phyloP scores from a whole-genome alignment of 1,284 basidiomycete species.

The Inonotus obliquus region DNA sequence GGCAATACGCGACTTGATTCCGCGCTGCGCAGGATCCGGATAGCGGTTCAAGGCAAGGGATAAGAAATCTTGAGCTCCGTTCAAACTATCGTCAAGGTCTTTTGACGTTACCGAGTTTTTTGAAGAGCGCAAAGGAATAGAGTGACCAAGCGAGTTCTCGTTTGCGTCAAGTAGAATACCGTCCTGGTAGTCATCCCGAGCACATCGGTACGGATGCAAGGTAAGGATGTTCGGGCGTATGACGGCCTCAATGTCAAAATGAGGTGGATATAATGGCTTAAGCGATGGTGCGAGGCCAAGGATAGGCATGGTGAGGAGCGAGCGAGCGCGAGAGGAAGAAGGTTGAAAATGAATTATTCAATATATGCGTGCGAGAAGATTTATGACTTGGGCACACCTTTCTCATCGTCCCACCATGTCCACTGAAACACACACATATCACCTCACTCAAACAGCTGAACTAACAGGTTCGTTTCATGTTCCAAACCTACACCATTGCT shows the following conservation, averaged over 20 bases:
- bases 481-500: not conserved
- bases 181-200: constrained; percentile 90
- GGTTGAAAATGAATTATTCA: not conserved
- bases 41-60: constrained; percentile 74
- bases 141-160: constrained; percentile 91
- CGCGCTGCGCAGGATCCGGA: constrained; percentile 79
- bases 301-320: constrained; percentile 36
- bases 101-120: not conserved
- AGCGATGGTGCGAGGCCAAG: constrained; percentile 37
- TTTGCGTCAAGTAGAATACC: constrained; percentile 98
- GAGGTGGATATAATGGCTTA: constrained; percentile 54
- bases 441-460: constrained; percentile 15
- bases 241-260: constrained; percentile 80
- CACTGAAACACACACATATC: constrained; percentile 1
- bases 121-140: constrained; percentile 48
- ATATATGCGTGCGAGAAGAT: constrained; percentile 1
- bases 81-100: constrained; percentile 21
- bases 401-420: not conserved
- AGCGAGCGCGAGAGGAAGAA: not conserved
- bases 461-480: constrained; percentile 12
- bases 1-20: constrained; percentile 78
- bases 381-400: not conserved
- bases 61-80: constrained; percentile 32
- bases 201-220: constrained; percentile 91
- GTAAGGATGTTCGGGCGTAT: constrained; percentile 93